Conservation (phyloP, 1,284 basidiomycete species). For the Irpex lacteus region DNA sequence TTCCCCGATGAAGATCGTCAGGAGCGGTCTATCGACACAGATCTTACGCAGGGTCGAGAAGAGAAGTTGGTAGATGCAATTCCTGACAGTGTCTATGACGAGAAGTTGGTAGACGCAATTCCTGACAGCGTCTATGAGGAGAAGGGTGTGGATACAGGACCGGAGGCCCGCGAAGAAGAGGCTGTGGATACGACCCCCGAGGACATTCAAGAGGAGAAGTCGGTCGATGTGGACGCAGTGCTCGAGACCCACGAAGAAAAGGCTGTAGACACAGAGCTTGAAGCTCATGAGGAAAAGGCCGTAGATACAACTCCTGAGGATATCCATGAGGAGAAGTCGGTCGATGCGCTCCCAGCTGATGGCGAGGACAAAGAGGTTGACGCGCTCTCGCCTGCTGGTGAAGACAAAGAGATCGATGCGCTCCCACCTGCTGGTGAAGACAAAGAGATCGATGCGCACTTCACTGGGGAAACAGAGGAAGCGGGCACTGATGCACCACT, state of each 20-base stretch:
- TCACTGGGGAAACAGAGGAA: neutral
- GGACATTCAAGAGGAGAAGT: neutral
- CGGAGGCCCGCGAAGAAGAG: too few relatives aligned
- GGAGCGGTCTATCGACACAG: neutral
- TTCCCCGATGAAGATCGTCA: neutral
- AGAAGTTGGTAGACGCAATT: neutral
- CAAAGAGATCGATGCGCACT: neutral
- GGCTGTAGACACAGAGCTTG: neutral
- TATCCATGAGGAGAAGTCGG: neutral
- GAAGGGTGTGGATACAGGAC: neutral
- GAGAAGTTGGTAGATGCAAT: neutral
- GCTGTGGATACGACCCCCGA: neutral
- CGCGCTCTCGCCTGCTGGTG: neutral
- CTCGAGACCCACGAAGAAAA: neutral
- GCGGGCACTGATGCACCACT: too few relatives aligned
- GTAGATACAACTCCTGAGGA: neutral
- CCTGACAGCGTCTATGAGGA: neutral
- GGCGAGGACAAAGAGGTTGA: neutral
- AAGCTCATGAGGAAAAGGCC: too few relatives aligned
- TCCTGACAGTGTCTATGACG: neutral
- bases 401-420: neutral
- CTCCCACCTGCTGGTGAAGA: neutral
- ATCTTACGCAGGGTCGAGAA: neutral
- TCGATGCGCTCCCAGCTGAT: neutral
- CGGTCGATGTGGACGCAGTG: neutral